A percentile compares a stretch with the other conserved stretches of the same genome.
These are phyloP conservation scores for Coccomyxa subellipsoidea DNA, from an alignment of 163 green algal species.

Conservation along the genomic window DNA sequence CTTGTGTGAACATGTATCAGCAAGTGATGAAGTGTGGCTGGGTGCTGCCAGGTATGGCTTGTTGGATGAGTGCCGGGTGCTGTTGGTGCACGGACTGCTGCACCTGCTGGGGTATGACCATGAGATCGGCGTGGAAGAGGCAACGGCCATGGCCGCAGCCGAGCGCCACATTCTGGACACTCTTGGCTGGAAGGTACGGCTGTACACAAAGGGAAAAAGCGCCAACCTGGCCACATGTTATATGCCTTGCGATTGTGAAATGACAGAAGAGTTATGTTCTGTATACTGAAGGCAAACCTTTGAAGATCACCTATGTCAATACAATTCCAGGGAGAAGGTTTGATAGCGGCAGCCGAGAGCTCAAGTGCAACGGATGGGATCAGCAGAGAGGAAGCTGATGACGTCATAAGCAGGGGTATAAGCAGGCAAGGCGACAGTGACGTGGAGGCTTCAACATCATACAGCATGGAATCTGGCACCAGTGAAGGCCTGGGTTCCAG, in stretches of 20 bases:
- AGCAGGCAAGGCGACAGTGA: neutral
- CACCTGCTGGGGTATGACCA: conserved; percentile 92
- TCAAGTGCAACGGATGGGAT: neutral
- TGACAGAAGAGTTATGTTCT: no score
- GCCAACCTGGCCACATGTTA: no score
- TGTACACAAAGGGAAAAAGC: neutral
- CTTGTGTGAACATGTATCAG: neutral
- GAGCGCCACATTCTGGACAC: conserved; percentile 69
- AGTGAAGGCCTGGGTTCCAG: neutral
- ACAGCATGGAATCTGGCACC: neutral
- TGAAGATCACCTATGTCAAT: no score
- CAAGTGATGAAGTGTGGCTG: neutral
- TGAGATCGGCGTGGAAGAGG: conserved; percentile 59
- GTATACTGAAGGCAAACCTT: no score
- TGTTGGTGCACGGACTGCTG: conserved; percentile 93
- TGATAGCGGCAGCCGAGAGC: conserved; percentile 47
- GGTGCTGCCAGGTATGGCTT: conserved; percentile 62
- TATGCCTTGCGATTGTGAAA: no score
- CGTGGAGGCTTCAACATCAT: neutral
- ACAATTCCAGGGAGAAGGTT: conserved; percentile 17
- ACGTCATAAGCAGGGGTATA: neutral
- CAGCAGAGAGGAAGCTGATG: neutral
- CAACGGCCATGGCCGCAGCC: conserved; percentile 72
- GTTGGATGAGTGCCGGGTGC: conserved; percentile 82
- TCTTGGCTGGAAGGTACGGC: conserved; percentile 70